Evolutionary conservation across 2,329 filamentous ascomycete genomes (phyloP), one percentile per base, ranked within the genome.

Genomic region (Pseudogymnoascus pannorum): DNA sequence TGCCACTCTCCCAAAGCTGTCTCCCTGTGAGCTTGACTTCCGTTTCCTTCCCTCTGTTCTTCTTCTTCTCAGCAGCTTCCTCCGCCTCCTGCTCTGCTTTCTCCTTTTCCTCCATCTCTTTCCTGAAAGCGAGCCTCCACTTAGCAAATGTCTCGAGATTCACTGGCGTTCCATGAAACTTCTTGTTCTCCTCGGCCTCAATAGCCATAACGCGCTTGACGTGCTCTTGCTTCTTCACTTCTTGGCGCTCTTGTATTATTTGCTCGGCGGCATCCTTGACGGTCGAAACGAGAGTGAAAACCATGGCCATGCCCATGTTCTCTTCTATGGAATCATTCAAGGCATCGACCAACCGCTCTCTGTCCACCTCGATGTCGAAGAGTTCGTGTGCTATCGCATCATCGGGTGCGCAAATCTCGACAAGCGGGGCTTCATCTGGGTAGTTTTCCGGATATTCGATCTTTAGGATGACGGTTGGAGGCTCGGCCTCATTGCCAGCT

Each of bases 231-330:
- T 81, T 82, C 1, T 79, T 82, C 7, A 80, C 88, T 62, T 85
- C 84, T 70, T 86, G 84, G 51, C 94, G 86, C 65, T 91, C 86
- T 14, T 81, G 76, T 67, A 97, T 86, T 62, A 99, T 82, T 68
- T 87, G 81, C 77, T 99, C 94, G n/a, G 92, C 93, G 59, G 84
- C 81, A 63, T 99, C 94, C 73, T 97, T 97, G 63, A 99, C 77
- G 0, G 88, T 85, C 12, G 89, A 91, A 60, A 95, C 88, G 22
- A 99, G 78, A 0, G 93, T 91, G 75, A 97, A 99, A 1, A 99
- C 79, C 94, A 99, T 99, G 61, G 92, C 90, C 88, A 97, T 97
- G 65, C 94, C 94, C 63, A 97, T 77, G 68, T 92, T 97, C 74
- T 99, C 94, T 72, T 94, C 87, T 35, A 97, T 88, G 0, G 87